These are phyloP conservation scores for Poa annua DNA, from an alignment of 176 grass and related monocot genomes.

Conservation along the genomic window DNA sequence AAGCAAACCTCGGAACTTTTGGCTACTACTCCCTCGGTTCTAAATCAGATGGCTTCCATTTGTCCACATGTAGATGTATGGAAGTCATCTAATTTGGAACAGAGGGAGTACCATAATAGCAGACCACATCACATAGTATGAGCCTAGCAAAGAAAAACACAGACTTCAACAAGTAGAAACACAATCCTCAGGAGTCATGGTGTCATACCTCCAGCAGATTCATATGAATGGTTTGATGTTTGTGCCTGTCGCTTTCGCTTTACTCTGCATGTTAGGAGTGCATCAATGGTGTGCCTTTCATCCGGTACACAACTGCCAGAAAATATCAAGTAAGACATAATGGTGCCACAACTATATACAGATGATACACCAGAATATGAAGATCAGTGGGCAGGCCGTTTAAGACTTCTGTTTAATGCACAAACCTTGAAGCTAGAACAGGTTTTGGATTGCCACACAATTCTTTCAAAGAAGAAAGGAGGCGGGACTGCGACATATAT, in stretches of 20 bases:
- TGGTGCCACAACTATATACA: background rate
- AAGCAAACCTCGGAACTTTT: constrained; percentile 14
- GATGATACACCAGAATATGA: background rate
- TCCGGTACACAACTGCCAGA: constrained; percentile 73
- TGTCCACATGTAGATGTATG: no score
- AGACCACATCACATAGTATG: constrained; percentile 31
- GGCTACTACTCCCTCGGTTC: background rate
- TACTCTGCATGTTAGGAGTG: constrained; percentile 82
- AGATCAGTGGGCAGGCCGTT: background rate
- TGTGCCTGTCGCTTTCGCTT: constrained; percentile 67
- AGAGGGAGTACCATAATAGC: background rate
- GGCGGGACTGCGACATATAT: constrained; percentile 65
- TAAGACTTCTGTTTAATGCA: constrained; percentile 22
- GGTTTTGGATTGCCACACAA: constrained; percentile 91
- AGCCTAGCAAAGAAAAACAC: background rate
- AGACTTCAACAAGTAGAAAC: constrained; percentile 8
- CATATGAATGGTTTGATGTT: constrained; percentile 43
- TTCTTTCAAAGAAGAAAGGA: constrained; percentile 77
- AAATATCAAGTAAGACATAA: constrained; percentile 36
- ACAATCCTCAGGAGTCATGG: constrained; percentile 21
- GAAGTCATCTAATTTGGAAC: no score
- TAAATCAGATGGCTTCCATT: no score
- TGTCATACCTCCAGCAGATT: constrained; percentile 47
- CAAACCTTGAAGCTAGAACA: constrained; percentile 89
- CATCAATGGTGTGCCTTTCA: constrained; percentile 91